These are phyloP conservation scores for Ogataea henricii DNA, from an alignment of 805 yeast species.

Conservation along the genomic window DNA sequence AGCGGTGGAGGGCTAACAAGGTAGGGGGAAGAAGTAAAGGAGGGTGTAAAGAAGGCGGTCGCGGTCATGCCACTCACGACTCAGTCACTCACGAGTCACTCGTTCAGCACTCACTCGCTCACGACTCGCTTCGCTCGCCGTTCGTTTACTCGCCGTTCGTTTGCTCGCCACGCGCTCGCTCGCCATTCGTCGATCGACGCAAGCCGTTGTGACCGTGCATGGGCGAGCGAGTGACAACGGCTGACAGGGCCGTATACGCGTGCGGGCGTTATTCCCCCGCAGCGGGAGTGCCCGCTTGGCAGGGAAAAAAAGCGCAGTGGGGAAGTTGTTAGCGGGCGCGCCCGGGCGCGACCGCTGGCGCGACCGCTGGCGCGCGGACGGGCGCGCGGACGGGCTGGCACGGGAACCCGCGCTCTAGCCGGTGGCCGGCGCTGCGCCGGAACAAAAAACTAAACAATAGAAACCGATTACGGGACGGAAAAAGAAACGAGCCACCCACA, in stretches of 20 bases:
- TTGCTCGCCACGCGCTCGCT: no score
- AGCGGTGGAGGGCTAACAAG: no score
- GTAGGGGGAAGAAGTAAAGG: no score
- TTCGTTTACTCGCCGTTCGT: no score
- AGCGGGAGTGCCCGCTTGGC: background rate
- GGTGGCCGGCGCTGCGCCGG: slow-evolving; percentile 4
- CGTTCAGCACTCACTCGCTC: no score
- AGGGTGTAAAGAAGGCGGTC: no score
- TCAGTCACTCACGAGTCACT: no score
- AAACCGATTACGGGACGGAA: slow-evolving; percentile 6
- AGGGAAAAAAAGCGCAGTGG: background rate
- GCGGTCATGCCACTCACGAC: no score
- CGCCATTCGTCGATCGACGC: background rate
- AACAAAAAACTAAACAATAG: slow-evolving; percentile 2
- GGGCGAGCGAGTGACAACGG: background rate
- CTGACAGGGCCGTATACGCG: background rate
- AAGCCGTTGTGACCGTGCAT: background rate
- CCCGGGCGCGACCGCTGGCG: no score
- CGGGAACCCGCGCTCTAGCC: background rate
- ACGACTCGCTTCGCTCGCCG: no score
- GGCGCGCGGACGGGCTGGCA: background rate
- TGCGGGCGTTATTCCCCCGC: background rate
- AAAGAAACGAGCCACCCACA: slow-evolving; percentile 5
- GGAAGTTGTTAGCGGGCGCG: background rate
- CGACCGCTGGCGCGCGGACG: no score